These are phyloP conservation scores for Eragrostis tef DNA, from an alignment of 202 grass and related monocot genomes.

Conservation along the genomic window DNA sequence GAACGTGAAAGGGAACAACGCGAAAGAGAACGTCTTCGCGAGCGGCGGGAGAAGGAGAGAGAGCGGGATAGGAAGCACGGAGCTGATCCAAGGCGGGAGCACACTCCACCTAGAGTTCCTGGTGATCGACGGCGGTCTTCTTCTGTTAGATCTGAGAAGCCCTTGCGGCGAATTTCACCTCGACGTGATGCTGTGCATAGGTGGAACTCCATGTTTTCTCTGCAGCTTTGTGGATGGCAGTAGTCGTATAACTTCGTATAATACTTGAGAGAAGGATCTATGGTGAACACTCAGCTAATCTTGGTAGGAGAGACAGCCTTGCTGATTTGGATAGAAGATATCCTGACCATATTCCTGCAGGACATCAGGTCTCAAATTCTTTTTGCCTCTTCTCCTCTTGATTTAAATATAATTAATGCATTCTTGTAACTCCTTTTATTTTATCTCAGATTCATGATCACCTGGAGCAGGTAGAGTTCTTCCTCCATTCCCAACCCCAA, in stretches of 20 bases:
- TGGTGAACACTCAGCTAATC: conserved; percentile 70
- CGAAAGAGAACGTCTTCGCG: conserved; percentile 60
- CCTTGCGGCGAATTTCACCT: conserved; percentile 68
- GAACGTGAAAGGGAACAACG: conserved; percentile 62
- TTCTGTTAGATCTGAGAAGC: conserved; percentile 76
- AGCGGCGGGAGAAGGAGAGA: conserved; percentile 78
- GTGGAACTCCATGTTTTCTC: conserved; percentile 80
- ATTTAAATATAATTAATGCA: conserved; percentile 17
- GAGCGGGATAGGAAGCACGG: conserved; percentile 77
- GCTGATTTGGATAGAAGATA: conserved; percentile 94
- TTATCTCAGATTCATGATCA: conserved; percentile 64
- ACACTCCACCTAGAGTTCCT: conserved; percentile 59
- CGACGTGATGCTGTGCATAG: conserved; percentile 81
- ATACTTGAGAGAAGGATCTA: conserved; percentile 84
- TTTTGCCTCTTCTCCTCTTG: neutral
- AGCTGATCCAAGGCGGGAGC: conserved; percentile 74
- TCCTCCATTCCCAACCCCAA: neutral
- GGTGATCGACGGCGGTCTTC: conserved; percentile 79
- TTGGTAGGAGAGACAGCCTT: conserved; percentile 71
- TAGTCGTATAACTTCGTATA: too few species aligned
- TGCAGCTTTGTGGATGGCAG: conserved; percentile 70
- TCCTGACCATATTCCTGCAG: conserved; percentile 63
- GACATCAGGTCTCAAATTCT: conserved; percentile 54
- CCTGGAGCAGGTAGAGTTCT: conserved; percentile 55
- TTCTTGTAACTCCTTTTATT: conserved; percentile 6